phyloP scores from a whole-genome alignment of 768 basidiomycete species.

The Mycena polygramma region DNA sequence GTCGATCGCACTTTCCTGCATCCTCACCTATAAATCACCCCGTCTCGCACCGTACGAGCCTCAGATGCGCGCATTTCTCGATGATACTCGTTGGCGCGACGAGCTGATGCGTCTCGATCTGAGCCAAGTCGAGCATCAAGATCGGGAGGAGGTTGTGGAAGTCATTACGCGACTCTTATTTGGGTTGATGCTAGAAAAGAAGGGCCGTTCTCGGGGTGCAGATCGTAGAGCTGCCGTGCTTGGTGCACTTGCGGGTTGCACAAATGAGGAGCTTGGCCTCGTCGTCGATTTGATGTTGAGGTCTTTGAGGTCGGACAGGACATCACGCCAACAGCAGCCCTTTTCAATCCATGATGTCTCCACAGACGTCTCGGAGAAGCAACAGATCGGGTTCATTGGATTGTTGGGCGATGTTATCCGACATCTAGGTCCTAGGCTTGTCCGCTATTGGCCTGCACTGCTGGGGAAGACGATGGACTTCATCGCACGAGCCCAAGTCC shows the following conservation, averaged over 20 bases:
- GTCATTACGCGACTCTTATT: constrained; percentile 83
- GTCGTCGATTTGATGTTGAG: constrained; percentile 91
- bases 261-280: constrained; percentile 77
- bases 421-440: constrained; percentile 81
- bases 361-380: constrained; percentile 62
- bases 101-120: constrained; percentile 82
- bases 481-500: constrained; percentile 71
- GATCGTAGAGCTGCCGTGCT: constrained; percentile 84
- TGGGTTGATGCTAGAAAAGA: constrained; percentile 88
- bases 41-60: constrained; percentile 69
- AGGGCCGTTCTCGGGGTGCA: constrained; percentile 74
- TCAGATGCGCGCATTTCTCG: constrained; percentile 78
- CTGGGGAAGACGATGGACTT: constrained; percentile 78
- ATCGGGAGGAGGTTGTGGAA: constrained; percentile 77
- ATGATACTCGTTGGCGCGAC: constrained; percentile 92
- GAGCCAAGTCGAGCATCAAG: constrained; percentile 61
- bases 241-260: constrained; percentile 75
- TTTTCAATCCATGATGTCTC: constrained; percentile 49
- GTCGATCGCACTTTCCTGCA: constrained; percentile 77
- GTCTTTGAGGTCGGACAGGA: constrained; percentile 64
- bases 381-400: constrained; percentile 87
- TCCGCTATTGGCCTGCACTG: constrained; percentile 80
- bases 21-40: constrained; percentile 85
- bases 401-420: constrained; percentile 88
- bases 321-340: constrained; percentile 39